Conservation (phyloP, 2,329 filamentous ascomycete genomes). For the Alternaria viburni region DNA sequence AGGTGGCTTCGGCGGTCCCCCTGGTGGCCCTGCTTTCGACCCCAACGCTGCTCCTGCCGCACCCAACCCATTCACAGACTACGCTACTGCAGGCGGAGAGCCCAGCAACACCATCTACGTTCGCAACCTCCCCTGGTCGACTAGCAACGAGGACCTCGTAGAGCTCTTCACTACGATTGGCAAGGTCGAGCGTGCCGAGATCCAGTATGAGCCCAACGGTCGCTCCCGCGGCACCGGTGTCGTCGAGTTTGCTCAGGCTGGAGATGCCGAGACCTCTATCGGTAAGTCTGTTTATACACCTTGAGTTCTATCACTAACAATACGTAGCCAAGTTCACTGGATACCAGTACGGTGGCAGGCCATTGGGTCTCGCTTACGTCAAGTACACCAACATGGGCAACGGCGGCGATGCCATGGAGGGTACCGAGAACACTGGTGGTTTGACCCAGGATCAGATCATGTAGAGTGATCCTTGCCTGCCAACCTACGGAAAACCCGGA, state of each 20-base stretch:
- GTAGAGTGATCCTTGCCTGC: slow-evolving; percentile 55
- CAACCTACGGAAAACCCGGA: too few relatives aligned
- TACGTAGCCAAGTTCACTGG: slow-evolving; percentile 85
- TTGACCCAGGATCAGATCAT: slow-evolving; percentile 99
- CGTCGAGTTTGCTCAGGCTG: slow-evolving; percentile 84
- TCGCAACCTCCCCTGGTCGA: slow-evolving; percentile 98
- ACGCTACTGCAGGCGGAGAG: slow-evolving; percentile 84
- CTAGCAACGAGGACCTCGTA: slow-evolving; percentile 95
- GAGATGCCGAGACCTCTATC: slow-evolving; percentile 92
- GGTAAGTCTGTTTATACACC: slow-evolving; percentile 51
- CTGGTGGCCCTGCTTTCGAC: slow-evolving; percentile 52
- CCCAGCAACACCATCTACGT: slow-evolving; percentile 88
- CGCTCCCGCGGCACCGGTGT: slow-evolving; percentile 94
- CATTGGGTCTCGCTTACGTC: slow-evolving; percentile 90
- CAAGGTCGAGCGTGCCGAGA: slow-evolving; percentile 98
- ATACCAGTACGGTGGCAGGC: slow-evolving; percentile 95
- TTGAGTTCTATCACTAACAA: slow-evolving; percentile 29
- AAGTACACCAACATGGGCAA: slow-evolving; percentile 79
- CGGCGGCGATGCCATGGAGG: slow-evolving; percentile 75
- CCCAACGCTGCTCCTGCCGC: slow-evolving; percentile 60
- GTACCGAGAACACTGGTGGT: slow-evolving; percentile 69
- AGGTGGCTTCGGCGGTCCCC: slow-evolving; percentile 51
- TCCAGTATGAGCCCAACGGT: slow-evolving; percentile 96
- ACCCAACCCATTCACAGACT: slow-evolving; percentile 94
- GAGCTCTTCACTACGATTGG: slow-evolving; percentile 98